phyloP scores from a whole-genome alignment of 345 rosid species.

The Eucalyptus coolabah region DNA sequence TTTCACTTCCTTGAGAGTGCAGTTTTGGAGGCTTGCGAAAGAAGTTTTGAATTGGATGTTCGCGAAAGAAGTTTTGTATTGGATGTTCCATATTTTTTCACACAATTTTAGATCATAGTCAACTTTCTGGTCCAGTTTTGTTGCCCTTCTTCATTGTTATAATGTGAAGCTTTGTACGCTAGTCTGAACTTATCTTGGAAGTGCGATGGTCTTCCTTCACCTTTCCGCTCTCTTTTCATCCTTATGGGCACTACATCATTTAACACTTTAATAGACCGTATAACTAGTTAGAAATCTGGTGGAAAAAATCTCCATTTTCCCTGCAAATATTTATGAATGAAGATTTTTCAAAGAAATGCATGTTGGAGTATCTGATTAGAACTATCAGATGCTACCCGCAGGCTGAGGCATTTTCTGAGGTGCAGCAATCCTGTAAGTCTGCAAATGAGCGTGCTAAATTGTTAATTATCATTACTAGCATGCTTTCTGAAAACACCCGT shows the following conservation, averaged over 20 bases:
- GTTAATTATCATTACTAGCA: background rate
- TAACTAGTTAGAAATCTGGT: background rate
- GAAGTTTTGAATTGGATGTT: background rate
- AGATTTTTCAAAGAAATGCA: background rate
- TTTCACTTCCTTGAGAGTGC: background rate
- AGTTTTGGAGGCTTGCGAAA: background rate
- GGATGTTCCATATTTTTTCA: background rate
- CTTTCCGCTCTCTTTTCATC: background rate
- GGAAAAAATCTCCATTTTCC: background rate
- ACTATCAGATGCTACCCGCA: background rate
- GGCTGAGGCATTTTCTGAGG: background rate
- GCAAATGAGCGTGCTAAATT: background rate
- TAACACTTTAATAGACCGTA: background rate
- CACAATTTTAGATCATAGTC: background rate
- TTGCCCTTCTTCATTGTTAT: background rate
- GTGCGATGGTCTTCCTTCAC: background rate
- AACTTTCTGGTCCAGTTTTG: background rate
- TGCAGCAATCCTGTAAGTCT: background rate
- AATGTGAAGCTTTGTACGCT: background rate
- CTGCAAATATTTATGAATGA: background rate
- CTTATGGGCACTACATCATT: background rate
- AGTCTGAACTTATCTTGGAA: background rate
- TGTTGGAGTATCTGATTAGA: background rate
- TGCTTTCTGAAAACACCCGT: background rate
- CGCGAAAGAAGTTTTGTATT: background rate